Evolutionary conservation across 2,329 filamentous ascomycete species (phyloP), one percentile per base, ranked within the genome.

Genomic region (Epichloe glyceriae): DNA sequence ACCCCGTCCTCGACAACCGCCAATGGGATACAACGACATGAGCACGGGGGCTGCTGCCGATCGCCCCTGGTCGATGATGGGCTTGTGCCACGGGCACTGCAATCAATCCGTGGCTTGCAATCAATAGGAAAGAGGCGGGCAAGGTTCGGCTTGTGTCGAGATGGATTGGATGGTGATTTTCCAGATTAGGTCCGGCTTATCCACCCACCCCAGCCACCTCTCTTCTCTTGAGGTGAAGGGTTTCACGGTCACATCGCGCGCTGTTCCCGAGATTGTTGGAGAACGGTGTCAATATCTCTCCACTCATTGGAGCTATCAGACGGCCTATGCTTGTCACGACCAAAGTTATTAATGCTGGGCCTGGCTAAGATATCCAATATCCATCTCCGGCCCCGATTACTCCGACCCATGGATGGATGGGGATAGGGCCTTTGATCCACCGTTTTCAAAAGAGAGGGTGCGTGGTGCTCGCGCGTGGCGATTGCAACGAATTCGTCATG

Each of bases 181-280:
- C 26, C 26, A 30, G 26, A 30, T 30, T 10, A 30, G 26, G 26
- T 10, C 8, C 8, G 8, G 26, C 4, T 30, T 30, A 26, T 3
- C 26, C 26, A 30, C 26, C 26, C 26, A 30, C 26, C 26, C 22
- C 26, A 30, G 26, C 26, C 26, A 30, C 26, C 26, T 30, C 26
- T 41, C 19, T 37, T 48, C 20, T 19, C 47, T 46, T 39, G 33
- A 35, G 34, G 19, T 54, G 47, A 50, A 49, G 50, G 30, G 50
- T 17, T 17, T 50, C 43, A 35, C 12, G 5, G 44, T 49, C 8
- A 40, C 50, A 50, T 54, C 41, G 41, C 20, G 41, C 35, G n/a
- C n/a, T 12, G 12, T n/a, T 26, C 44, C 33, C 35, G 26, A 34
- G 30, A 20, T 11, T 20, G 14, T 10, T 33, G 34, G 14, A n/a